These are phyloP conservation scores for Thymus quinquecostatus DNA, from an alignment of 257 asterid genomes.

Conservation along the genomic window DNA sequence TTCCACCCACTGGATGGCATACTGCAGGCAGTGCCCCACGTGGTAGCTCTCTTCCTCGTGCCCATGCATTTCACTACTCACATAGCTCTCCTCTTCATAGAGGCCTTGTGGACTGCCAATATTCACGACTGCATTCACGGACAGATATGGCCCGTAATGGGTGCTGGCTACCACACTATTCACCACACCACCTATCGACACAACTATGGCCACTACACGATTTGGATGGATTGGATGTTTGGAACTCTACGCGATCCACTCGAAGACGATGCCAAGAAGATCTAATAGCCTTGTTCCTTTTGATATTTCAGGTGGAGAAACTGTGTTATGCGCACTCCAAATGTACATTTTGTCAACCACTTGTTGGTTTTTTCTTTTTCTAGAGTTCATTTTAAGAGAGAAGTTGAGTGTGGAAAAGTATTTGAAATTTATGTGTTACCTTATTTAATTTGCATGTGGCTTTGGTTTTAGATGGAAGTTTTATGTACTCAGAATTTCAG, in stretches of 20 bases:
- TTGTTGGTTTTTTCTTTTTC: slow-evolving; percentile 1
- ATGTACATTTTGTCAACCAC: slow-evolving; percentile 29
- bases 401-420: not conserved
- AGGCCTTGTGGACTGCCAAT: slow-evolving; percentile 92
- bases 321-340: slow-evolving; percentile 12
- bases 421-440: not conserved
- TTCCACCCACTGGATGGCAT: slow-evolving; percentile 97
- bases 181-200: slow-evolving; percentile 98
- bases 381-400: not conserved
- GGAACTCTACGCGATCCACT: slow-evolving; percentile 91
- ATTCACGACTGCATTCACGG: slow-evolving; percentile 93
- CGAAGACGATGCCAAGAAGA: slow-evolving; percentile 66
- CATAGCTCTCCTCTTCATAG: slow-evolving; percentile 73
- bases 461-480: no score
- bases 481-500: no score
- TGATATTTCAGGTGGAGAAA: slow-evolving; percentile 8
- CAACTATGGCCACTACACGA: slow-evolving; percentile 90
- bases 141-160: slow-evolving; percentile 95
- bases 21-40: slow-evolving; percentile 88
- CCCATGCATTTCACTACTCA: slow-evolving; percentile 81
- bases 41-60: slow-evolving; percentile 75
- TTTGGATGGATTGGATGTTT: slow-evolving; percentile 99
- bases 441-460: not conserved
- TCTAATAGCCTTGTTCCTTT: slow-evolving; percentile 31
- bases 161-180: slow-evolving; percentile 97